Percentiles rank a stretch among this genome's conserved stretches.
Evolutionary conservation across 306 rosid genomes (phyloP).

Genomic region (Dalbergia cochinchinensis): DNA sequence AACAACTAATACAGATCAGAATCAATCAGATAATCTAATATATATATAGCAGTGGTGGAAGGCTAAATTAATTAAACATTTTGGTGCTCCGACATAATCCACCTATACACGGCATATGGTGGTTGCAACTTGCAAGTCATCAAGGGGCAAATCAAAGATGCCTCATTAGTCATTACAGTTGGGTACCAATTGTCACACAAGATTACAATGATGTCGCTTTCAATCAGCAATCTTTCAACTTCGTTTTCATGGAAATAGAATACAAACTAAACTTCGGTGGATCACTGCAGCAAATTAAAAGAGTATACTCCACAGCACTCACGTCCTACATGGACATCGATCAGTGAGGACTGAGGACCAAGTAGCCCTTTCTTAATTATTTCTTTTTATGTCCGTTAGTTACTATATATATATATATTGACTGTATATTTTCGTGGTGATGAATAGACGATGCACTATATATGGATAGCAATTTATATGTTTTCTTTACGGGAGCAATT

Average conservation of each 20-base stretch:
- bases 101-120: background rate
- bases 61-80: background rate
- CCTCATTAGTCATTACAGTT: background rate
- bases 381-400: background rate
- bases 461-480: too few species aligned
- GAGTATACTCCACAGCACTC: background rate
- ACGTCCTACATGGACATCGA: too few species aligned
- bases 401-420: too few species aligned
- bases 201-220: background rate
- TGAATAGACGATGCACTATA: background rate
- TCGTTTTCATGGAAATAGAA: background rate
- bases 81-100: conserved; percentile 14
- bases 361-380: background rate
- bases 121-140: background rate
- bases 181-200: background rate
- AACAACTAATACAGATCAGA: background rate
- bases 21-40: background rate
- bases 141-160: background rate
- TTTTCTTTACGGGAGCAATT: too few species aligned
- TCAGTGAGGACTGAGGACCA: background rate
- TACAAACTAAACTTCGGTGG: background rate
- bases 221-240: background rate
- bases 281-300: background rate
- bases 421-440: background rate
- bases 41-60: background rate